Evolutionary conservation across 2,329 filamentous ascomycete genomes (phyloP), one percentile per base, ranked within the genome.

Genomic region (Chalaropsis thielavioides): DNA sequence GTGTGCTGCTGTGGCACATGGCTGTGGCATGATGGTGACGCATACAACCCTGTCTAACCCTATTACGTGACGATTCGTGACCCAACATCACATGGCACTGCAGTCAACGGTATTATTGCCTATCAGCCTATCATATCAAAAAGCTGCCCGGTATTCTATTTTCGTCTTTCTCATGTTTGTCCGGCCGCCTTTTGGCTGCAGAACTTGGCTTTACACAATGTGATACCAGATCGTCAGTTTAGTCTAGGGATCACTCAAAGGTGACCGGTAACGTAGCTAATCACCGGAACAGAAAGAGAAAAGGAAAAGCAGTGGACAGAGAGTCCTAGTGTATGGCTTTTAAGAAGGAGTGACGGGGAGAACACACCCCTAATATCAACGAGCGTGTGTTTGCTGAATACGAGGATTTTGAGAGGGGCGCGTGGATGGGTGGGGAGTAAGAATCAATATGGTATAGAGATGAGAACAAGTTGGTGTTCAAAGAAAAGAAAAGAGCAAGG

Each of bases 371-470:
- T 64, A 51, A 41, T 40, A 46, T 59, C 24, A 41, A 46, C 43
- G 41, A 64, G 46, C 44, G 22, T 17, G 62, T 40, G 22, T 61
- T 64, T 59, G 19, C 56, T 49, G 62, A 64, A 64, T 64, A 64
- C 62, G 62, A 64, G 62, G 51, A 56, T 58, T 54, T 56, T 10
- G 49, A 59, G 62, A 56, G 62, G 62, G 31, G 38, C 35, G 51
- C 24, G 51, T 35, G n/a, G 17, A 38, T 38, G 43, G 44, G 46
- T 46, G 19, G 61, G 24, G 59, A 22, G 15, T n/a, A 7, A 51
- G 43, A 38, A 54, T 49, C 31, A 44, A 22, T 63, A 22, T 40
- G 31, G 24, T 19, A 63, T 63, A 6, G 61, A 51, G 43, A 63
- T 58, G 17, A 27, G 27, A 51, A 51, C 51, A 10, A 58, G 27